Evolutionary conservation across 2,329 filamentous ascomycete genomes (phyloP).

Genomic region (Colletotrichum scovillei): DNA sequence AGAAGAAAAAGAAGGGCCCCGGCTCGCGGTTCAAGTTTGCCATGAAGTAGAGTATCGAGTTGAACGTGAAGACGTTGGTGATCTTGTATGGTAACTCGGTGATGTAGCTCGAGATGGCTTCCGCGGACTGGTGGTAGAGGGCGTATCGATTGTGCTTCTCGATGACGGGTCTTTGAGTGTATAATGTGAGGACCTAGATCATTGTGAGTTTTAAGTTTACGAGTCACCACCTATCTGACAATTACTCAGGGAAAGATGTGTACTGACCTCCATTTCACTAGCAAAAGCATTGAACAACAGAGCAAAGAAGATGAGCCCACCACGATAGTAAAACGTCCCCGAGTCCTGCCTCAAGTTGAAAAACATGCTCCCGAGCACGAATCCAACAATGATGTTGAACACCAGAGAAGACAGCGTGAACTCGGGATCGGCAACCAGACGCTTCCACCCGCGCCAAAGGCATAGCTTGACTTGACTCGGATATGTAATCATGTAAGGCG

Average conservation of each 20-base stretch:
- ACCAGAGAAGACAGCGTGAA: slow-evolving; percentile 75
- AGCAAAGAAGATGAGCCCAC: slow-evolving; percentile 43
- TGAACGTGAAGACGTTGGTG: slow-evolving; percentile 67
- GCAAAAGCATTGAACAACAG: slow-evolving; percentile 48
- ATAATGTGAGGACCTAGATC: slow-evolving; percentile 36
- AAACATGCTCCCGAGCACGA: slow-evolving; percentile 76
- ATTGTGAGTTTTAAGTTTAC: background rate
- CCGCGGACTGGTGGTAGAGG: slow-evolving; percentile 52
- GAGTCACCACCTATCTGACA: too few species aligned
- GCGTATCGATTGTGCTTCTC: slow-evolving; percentile 44
- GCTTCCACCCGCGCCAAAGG: slow-evolving; percentile 73
- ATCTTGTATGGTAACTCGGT: slow-evolving; percentile 73
- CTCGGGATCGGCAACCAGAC: slow-evolving; percentile 72
- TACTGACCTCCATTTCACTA: slow-evolving; percentile 39
- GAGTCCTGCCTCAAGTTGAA: slow-evolving; percentile 67
- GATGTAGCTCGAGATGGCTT: slow-evolving; percentile 73
- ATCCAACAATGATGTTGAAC: slow-evolving; percentile 38
- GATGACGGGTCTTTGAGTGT: slow-evolving; percentile 41
- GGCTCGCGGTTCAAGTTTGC: slow-evolving; percentile 68
- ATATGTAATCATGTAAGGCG: slow-evolving; percentile 73
- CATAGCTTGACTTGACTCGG: slow-evolving; percentile 69
- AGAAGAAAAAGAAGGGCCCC: slow-evolving; percentile 71
- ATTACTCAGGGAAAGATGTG: too few species aligned
- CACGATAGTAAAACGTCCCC: slow-evolving; percentile 63
- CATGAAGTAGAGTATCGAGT: slow-evolving; percentile 75